phyloP scores from a whole-genome alignment of 306 rosid species.

The Rosa rugosa region DNA sequence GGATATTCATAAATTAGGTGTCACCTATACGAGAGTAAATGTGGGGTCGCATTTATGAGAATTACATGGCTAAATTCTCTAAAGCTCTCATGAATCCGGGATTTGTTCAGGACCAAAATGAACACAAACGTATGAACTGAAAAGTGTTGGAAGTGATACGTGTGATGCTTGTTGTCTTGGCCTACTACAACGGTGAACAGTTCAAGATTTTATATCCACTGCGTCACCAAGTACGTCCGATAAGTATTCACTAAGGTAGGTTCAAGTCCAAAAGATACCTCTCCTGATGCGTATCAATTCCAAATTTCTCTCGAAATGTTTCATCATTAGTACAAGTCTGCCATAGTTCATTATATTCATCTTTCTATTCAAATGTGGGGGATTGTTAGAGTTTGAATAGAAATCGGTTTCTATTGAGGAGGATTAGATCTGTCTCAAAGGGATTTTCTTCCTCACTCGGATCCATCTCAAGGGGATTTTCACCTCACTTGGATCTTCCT shows the following conservation, averaged over 20 bases:
- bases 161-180: neutral
- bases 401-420: neutral
- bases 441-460: no score
- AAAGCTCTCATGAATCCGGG: neutral
- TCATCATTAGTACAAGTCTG: neutral
- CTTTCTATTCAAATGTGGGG: neutral
- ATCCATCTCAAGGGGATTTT: no score
- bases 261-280: slow-evolving; percentile 4
- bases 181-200: neutral
- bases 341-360: no score
- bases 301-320: neutral
- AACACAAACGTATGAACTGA: neutral
- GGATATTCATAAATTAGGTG: no score
- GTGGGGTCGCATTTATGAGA: slow-evolving; percentile 4
- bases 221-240: neutral
- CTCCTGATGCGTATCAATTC: neutral
- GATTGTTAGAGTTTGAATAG: slow-evolving; percentile 1
- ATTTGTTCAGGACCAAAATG: neutral
- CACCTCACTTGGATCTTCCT: no score
- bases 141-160: neutral
- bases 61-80: slow-evolving; percentile 11
- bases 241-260: neutral
- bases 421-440: no score
- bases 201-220: neutral
- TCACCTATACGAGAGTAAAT: neutral